A percentile compares a stretch with the other conserved stretches of the same genome.
Conservation (phyloP, 148 eudicot genomes). For the Polygonum maritimum region DNA sequence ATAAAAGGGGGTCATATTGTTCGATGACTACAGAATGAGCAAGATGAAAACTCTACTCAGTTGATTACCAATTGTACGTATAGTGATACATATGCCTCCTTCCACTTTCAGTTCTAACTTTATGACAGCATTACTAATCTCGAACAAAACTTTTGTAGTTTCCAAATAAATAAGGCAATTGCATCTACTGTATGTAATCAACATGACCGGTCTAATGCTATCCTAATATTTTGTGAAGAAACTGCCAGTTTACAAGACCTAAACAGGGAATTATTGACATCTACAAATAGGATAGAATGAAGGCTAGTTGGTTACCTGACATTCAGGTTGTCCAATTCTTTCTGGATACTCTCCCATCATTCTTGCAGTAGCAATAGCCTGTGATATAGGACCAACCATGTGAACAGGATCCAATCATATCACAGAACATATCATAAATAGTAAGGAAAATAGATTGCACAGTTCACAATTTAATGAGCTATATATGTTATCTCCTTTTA, state of each 20-base stretch:
- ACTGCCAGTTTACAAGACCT: not conserved
- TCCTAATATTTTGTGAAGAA: not conserved
- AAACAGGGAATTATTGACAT: not conserved
- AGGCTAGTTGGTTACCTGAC: conserved; percentile 55
- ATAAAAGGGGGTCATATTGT: not conserved
- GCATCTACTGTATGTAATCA: not conserved
- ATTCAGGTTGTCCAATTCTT: conserved; percentile 90
- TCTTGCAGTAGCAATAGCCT: conserved; percentile 86
- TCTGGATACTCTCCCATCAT: conserved; percentile 97
- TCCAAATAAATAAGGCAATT: not conserved
- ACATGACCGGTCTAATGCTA: too few relatives aligned
- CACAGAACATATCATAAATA: too few relatives aligned
- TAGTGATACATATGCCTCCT: not conserved
- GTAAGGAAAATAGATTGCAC: not conserved
- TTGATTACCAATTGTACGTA: not conserved
- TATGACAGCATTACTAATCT: not conserved
- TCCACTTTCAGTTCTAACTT: not conserved
- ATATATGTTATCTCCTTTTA: not conserved
- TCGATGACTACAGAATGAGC: not conserved
- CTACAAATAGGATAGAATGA: not conserved
- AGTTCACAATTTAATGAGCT: not conserved
- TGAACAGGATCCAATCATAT: not conserved
- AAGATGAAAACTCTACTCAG: not conserved
- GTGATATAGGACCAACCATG: conserved; percentile 12
- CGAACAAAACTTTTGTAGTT: not conserved